Evolutionary conservation across 441 rosid genomes (phyloP).

Genomic region (Hura crepitans): DNA sequence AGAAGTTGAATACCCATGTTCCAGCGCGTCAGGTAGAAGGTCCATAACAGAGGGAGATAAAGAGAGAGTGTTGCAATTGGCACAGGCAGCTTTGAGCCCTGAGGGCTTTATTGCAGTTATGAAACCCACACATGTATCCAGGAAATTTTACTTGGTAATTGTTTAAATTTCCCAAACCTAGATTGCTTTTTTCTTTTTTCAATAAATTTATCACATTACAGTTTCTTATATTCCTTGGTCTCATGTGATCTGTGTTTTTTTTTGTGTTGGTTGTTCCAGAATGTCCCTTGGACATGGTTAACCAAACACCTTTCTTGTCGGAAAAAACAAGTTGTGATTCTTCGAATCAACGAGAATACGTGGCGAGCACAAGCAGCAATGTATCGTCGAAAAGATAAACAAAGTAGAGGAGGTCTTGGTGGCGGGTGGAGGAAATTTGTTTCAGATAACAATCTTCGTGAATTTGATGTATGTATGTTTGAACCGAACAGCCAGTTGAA

Average conservation of each 20-base stretch:
- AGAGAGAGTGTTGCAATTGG: slow-evolving; percentile 19
- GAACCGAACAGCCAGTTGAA: slow-evolving; percentile 19
- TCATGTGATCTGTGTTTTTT: neutral
- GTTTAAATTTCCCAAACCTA: neutral
- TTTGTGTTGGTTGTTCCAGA: slow-evolving; percentile 25
- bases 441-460: slow-evolving; percentile 31
- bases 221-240: neutral
- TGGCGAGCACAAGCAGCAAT: slow-evolving; percentile 30
- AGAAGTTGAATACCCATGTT: slow-evolving; percentile 12
- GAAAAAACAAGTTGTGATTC: slow-evolving; percentile 36
- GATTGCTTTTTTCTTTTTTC: neutral
- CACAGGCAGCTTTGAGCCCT: slow-evolving; percentile 17
- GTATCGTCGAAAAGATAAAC: slow-evolving; percentile 18
- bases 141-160: slow-evolving; percentile 29
- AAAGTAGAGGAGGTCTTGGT: slow-evolving; percentile 33
- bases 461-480: slow-evolving; percentile 43
- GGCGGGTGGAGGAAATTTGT: slow-evolving; percentile 46
- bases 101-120: slow-evolving; percentile 30
- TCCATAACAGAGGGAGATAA: slow-evolving; percentile 22
- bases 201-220: neutral
- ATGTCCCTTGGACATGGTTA: slow-evolving; percentile 38
- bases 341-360: slow-evolving; percentile 27
- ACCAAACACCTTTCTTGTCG: slow-evolving; percentile 20
- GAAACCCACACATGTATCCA: slow-evolving; percentile 29
- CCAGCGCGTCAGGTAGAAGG: slow-evolving; percentile 8